Evolutionary conservation across 2,329 filamentous ascomycete genomes (phyloP).

Genomic region (Raffaelea ambrosiae): DNA sequence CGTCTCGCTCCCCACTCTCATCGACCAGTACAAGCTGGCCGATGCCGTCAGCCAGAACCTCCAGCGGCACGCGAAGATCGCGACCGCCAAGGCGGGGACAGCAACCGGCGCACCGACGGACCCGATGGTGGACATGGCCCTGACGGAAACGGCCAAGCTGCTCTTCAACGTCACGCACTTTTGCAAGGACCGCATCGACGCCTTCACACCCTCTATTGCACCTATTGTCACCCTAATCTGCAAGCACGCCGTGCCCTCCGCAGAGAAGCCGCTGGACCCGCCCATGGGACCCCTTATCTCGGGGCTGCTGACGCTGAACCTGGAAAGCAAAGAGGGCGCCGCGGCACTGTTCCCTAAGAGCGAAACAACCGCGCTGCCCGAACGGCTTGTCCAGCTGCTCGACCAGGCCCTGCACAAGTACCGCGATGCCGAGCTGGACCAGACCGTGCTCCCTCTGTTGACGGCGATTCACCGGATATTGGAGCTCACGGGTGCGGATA

Average conservation of each 20-base stretch:
- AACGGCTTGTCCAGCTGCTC: conserved; percentile 62
- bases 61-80: conserved; percentile 52
- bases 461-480: conserved; percentile 65
- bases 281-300: conserved; percentile 69
- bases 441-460: conserved; percentile 62
- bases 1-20: conserved; percentile 56
- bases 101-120: conserved; percentile 20
- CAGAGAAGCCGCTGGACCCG: conserved; percentile 58
- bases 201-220: conserved; percentile 61
- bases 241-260: conserved; percentile 44
- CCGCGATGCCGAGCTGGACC: conserved; percentile 62
- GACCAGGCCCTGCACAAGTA: conserved; percentile 57
- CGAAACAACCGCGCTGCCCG: conserved; percentile 49
- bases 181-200: conserved; percentile 49
- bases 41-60: conserved; percentile 64
- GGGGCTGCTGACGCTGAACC: conserved; percentile 68
- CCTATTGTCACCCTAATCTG: conserved; percentile 64
- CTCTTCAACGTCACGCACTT: conserved; percentile 81
- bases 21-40: conserved; percentile 58
- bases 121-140: conserved; percentile 68
- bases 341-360: conserved; percentile 58
- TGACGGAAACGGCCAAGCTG: conserved; percentile 77
- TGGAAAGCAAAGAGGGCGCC: conserved; percentile 45
- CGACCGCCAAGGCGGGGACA: conserved; percentile 12
- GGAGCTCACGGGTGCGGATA: conserved; percentile 47